Base-by-base conservation (phyloP, 2,329 filamentous ascomycete genomes). In the Calonectria ilicicola region DNA sequence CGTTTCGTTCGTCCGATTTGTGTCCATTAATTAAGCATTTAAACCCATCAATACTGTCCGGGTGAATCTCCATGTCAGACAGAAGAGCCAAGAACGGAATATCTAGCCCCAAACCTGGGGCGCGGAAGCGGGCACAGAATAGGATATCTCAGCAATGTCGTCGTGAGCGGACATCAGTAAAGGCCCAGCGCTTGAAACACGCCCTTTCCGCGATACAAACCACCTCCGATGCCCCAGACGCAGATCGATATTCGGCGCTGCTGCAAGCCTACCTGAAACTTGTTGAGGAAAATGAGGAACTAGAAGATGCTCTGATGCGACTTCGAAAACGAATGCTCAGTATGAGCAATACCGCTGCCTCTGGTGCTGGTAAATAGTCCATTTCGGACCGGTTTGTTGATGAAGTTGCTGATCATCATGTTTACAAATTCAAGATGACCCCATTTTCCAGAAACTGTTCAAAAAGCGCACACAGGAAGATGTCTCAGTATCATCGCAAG, bases 101-200 rank as follows among this genome's bases (percentile, higher is more conserved):
- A 3, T 35, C 32, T 35, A 2, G 32, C 12, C 32, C 32, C 32
- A 12, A 35, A 3, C 7, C 9, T 35, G 32, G 32, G 10, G 32
- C 32, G 10, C 32, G 32, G 12, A 53, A 53, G 8, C 49, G 49
- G 17, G 49, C 49, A 26, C 49, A 53, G 6, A 27, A 53, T 12
- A 26, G 49, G 3, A 53, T 53, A n/a, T 53, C 49, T 10, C 49
- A 53, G n/a, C 19, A 53, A 32, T 53, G 49, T n/a, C 49, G 49
- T 2, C 49, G 49, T n/a, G 49, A 53, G 49, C 49, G 49, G 17
- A 53, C 19, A n/a, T 53, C 27, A 32, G 49, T 19, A 8, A 21
- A 26, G 10, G 32, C 32, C 3, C 23, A 27, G 15, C 26, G n/a
- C 27, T n/a, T 53, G 27, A 19, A 53, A 26, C 49, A n/a, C 8